phyloP scores from a whole-genome alignment of 306 rosid species.

The Casuarina equisetifolia region DNA sequence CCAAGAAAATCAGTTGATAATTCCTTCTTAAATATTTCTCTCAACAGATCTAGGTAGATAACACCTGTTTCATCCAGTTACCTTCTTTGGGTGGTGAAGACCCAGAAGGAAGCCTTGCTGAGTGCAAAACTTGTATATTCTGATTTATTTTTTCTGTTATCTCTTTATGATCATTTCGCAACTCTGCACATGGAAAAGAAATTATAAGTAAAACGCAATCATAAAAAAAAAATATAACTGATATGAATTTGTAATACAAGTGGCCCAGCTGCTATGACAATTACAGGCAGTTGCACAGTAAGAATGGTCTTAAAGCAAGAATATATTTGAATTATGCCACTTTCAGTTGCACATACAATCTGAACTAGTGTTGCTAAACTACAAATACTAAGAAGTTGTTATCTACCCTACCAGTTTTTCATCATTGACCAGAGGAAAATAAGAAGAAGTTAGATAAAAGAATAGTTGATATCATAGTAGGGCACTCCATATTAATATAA shows the following conservation, averaged over 20 bases:
- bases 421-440: background rate
- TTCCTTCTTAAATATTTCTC: background rate
- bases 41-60: background rate
- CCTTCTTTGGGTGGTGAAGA: constrained; percentile 48
- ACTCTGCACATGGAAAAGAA: constrained; percentile 41
- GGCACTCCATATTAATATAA: background rate
- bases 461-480: background rate
- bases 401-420: background rate
- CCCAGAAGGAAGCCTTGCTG: constrained; percentile 51
- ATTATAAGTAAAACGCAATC: background rate
- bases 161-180: constrained; percentile 73
- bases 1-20: constrained; percentile 1
- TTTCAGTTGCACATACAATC: background rate
- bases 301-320: background rate
- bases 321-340: background rate
- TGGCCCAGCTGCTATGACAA: background rate
- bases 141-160: constrained; percentile 67
- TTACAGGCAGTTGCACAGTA: background rate
- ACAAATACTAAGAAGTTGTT: background rate
- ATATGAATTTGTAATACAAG: constrained; percentile 2
- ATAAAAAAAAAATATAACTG: background rate
- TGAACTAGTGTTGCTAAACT: background rate
- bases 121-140: constrained; percentile 70
- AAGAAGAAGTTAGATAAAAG: background rate
- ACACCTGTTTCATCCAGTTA: constrained; percentile 15